A percentile compares a stretch with the other conserved stretches of the same genome.
Evolutionary conservation across 768 basidiomycete genomes (phyloP).

Genomic region (Boletus vinaceobasis): DNA sequence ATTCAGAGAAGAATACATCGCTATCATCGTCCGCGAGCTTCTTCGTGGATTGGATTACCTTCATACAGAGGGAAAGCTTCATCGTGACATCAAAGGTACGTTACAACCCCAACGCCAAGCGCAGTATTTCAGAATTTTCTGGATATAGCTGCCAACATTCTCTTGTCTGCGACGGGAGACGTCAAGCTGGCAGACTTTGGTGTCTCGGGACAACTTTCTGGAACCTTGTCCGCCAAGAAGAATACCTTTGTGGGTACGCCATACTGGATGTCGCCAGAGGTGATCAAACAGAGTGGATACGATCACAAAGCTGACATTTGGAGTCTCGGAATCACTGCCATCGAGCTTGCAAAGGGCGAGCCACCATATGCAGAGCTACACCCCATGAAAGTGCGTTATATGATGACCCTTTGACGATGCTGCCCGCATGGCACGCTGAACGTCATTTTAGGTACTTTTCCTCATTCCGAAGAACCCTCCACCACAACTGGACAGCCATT

Average conservation of each 20-base stretch:
- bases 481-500: conserved; percentile 83
- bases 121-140: background rate
- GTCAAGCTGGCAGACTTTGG: conserved; percentile 99
- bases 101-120: background rate
- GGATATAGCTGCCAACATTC: conserved; percentile 81
- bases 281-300: conserved; percentile 99
- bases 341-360: conserved; percentile 96
- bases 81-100: conserved; percentile 97
- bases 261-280: conserved; percentile 99
- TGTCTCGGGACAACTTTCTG: conserved; percentile 95
- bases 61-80: conserved; percentile 93
- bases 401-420: background rate
- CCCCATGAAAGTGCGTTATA: conserved; percentile 86
- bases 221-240: conserved; percentile 90
- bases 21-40: conserved; percentile 91
- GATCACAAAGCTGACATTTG: conserved; percentile 99
- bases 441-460: conserved; percentile 73
- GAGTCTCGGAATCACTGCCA: conserved; percentile 96
- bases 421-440: background rate
- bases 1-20: conserved; percentile 98
- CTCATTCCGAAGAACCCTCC: conserved; percentile 98
- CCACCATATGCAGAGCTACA: conserved; percentile 98
- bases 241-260: conserved; percentile 98
- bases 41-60: conserved; percentile 92
- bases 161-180: conserved; percentile 87